phyloP scores from a whole-genome alignment of 257 asterid genomes.

The Gentiana straminea region DNA sequence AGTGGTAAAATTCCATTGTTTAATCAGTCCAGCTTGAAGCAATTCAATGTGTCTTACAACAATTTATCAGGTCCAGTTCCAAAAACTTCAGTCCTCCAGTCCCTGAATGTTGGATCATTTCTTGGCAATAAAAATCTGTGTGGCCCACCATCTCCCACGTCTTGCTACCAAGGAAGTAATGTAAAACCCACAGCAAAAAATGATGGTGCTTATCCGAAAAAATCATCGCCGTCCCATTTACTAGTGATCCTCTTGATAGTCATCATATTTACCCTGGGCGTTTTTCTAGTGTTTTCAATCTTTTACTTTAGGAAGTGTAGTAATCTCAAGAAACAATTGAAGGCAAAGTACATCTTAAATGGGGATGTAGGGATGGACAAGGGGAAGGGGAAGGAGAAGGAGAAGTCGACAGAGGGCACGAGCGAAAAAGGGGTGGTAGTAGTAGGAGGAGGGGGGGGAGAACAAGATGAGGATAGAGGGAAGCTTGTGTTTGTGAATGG shows the following conservation, averaged over 20 bases:
- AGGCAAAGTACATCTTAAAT: constrained; percentile 10
- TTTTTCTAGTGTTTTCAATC: constrained; percentile 35
- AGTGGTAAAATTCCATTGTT: constrained; percentile 38
- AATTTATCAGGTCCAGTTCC: constrained; percentile 50
- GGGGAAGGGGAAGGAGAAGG: neutral
- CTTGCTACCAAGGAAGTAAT: constrained; percentile 11
- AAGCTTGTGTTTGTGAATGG: constrained; percentile 39
- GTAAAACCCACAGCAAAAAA: neutral
- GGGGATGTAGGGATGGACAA: constrained; percentile 14
- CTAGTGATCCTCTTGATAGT: constrained; percentile 13
- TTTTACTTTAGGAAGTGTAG: constrained; percentile 42
- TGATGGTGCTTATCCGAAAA: neutral
- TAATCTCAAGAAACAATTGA: constrained; percentile 26
- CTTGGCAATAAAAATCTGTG: constrained; percentile 26
- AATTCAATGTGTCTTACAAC: constrained; percentile 47
- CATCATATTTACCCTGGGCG: constrained; percentile 18
- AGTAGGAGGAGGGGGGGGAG: constrained; percentile 7
- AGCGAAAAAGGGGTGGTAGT: neutral
- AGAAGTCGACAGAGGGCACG: neutral
- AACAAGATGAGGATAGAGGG: constrained; percentile 25
- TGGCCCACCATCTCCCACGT: constrained; percentile 14
- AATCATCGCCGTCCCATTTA: neutral
- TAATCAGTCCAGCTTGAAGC: constrained; percentile 34
- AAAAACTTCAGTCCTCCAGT: constrained; percentile 31
- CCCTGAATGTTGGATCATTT: constrained; percentile 25